Conservation (phyloP, 2,329 filamentous ascomycete genomes). For the Fusarium fujikuroi region DNA sequence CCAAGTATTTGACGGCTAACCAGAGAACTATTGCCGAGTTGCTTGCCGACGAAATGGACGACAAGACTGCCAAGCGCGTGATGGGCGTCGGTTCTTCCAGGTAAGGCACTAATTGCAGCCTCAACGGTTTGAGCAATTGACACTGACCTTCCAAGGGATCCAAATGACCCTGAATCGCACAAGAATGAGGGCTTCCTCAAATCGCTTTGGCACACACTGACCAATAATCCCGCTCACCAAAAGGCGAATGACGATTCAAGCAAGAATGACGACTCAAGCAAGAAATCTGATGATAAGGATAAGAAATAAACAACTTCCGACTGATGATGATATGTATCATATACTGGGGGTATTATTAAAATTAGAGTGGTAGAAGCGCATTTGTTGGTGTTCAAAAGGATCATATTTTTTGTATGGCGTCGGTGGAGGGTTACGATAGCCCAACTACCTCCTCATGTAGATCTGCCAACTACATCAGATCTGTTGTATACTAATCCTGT, state of each 20-base stretch:
- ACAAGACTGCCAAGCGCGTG: slow-evolving; percentile 89
- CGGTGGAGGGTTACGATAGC: slow-evolving; percentile 39
- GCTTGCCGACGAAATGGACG: slow-evolving; percentile 94
- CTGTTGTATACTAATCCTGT: slow-evolving; percentile 49
- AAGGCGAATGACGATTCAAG: slow-evolving; percentile 44
- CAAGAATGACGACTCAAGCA: slow-evolving; percentile 35
- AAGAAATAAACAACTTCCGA: slow-evolving; percentile 51
- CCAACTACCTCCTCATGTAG: slow-evolving; percentile 38
- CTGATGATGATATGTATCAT: slow-evolving; percentile 46
- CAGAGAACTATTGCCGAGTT: slow-evolving; percentile 94
- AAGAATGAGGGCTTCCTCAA: slow-evolving; percentile 92
- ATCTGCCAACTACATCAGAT: slow-evolving; percentile 43
- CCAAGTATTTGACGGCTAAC: slow-evolving; percentile 90
- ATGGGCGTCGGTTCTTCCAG: slow-evolving; percentile 76
- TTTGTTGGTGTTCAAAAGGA: slow-evolving; percentile 53
- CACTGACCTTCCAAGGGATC: slow-evolving; percentile 29
- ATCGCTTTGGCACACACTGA: slow-evolving; percentile 91
- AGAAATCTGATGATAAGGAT: slow-evolving; percentile 45
- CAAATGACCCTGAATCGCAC: slow-evolving; percentile 61
- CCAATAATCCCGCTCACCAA: slow-evolving; percentile 74
- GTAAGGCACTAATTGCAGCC: slow-evolving; percentile 39
- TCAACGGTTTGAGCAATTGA: neutral
- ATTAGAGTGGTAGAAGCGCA: slow-evolving; percentile 47
- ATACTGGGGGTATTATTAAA: slow-evolving; percentile 34
- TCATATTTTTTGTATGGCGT: slow-evolving; percentile 49